phyloP scores from a whole-genome alignment of 495 filamentous ascomycete species.

The Gamarada debralockiae region DNA sequence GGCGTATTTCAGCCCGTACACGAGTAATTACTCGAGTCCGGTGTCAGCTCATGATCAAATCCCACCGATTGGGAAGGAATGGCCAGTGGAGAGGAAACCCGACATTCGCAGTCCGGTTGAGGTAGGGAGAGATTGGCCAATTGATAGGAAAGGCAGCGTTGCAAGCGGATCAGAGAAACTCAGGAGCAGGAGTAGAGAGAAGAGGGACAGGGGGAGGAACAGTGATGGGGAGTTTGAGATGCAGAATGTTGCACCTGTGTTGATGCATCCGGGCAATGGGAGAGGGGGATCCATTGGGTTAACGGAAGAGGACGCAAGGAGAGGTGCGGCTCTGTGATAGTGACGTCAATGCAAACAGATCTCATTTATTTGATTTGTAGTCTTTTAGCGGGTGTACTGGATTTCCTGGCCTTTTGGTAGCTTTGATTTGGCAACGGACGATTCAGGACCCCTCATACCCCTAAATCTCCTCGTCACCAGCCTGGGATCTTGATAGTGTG shows the following conservation, averaged over 20 bases:
- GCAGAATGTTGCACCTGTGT: constrained; percentile 15
- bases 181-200: constrained; percentile 10
- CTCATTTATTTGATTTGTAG: no score
- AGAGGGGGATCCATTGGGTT: background rate
- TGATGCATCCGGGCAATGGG: constrained; percentile 19
- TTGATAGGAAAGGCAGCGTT: constrained; percentile 9
- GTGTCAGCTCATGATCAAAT: constrained; percentile 11
- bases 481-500: no score
- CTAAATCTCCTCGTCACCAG: no score
- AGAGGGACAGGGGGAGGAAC: constrained; percentile 1
- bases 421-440: no score
- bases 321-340: constrained; percentile 9
- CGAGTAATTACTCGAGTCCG: constrained; percentile 21
- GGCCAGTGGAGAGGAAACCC: constrained; percentile 12
- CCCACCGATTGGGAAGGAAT: constrained; percentile 7
- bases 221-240: constrained; percentile 18
- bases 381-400: constrained; percentile 13
- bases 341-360: background rate
- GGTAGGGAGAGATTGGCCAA: constrained; percentile 3
- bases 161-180: background rate
- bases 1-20: constrained; percentile 23
- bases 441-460: no score
- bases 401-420: background rate
- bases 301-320: constrained; percentile 8
- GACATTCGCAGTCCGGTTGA: background rate